Percentiles rank a stretch among this genome's conserved stretches.
phyloP scores from a whole-genome alignment of 306 rosid species.

The Echinosophora koreensis region DNA sequence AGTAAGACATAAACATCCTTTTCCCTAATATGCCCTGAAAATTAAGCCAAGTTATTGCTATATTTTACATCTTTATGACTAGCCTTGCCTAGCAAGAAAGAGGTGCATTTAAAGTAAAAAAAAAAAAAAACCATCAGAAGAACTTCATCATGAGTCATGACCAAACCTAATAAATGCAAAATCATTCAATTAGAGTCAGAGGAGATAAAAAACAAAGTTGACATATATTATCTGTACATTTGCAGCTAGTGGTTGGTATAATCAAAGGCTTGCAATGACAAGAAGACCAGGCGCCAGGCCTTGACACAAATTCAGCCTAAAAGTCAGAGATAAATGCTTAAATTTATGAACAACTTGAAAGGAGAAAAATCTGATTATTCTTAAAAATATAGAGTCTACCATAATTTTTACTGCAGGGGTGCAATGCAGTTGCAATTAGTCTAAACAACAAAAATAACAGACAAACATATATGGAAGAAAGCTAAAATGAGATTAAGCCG shows the following conservation, averaged over 20 bases:
- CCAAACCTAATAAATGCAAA: slow-evolving; percentile 14
- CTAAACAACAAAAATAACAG: no score
- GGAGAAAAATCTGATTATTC: slow-evolving; percentile 34
- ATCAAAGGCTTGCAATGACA: slow-evolving; percentile 91
- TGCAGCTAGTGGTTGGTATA: slow-evolving; percentile 98
- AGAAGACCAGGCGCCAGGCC: slow-evolving; percentile 88
- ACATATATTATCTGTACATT: slow-evolving; percentile 83
- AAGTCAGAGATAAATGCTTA: slow-evolving; percentile 49
- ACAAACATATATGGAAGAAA: no score
- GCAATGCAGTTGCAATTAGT: no score
- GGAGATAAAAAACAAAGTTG: background rate
- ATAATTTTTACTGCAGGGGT: no score
- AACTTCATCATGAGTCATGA: slow-evolving; percentile 16
- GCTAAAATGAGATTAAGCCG: no score
- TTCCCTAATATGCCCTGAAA: slow-evolving; percentile 87
- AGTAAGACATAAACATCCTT: slow-evolving; percentile 96
- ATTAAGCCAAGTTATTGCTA: slow-evolving; percentile 93
- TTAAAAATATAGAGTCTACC: no score
- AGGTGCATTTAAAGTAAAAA: slow-evolving; percentile 63
- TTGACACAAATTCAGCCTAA: slow-evolving; percentile 54
- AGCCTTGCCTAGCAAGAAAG: slow-evolving; percentile 87
- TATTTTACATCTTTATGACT: slow-evolving; percentile 99
- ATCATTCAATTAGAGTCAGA: slow-evolving; percentile 8
- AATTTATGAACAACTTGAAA: slow-evolving; percentile 32
- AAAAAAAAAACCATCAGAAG: slow-evolving; percentile 7